Percentiles rank a stretch among this genome's conserved stretches.
These are phyloP conservation scores for Cryptomeria japonica DNA, from an alignment of 75 land plant genomes.

Conservation along the genomic window DNA sequence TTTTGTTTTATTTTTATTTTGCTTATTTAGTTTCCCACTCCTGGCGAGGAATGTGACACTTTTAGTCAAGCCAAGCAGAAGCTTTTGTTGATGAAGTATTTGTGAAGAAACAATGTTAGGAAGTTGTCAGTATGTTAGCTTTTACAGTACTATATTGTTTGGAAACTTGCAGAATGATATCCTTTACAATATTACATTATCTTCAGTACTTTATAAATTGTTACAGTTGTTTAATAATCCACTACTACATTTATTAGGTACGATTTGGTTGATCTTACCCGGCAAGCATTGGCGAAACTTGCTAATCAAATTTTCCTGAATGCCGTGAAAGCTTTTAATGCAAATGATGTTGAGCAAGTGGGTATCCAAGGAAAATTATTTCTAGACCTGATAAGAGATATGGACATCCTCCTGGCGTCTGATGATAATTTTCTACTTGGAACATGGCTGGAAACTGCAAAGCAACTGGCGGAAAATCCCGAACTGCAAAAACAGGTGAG, in stretches of 20 bases:
- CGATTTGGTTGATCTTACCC: constrained; percentile 75
- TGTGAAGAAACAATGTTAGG: too few relatives aligned
- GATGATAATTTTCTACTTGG: constrained; percentile 81
- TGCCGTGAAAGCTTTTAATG: constrained; percentile 42
- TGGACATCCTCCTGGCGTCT: constrained; percentile 57
- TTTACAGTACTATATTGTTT: neutral
- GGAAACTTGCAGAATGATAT: neutral
- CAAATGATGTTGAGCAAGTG: constrained; percentile 28
- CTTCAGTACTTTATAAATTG: neutral
- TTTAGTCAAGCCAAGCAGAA: neutral
- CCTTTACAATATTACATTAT: neutral
- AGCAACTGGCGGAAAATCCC: constrained; percentile 47
- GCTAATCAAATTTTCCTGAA: constrained; percentile 60
- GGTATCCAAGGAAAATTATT: constrained; percentile 30
- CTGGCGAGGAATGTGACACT: neutral
- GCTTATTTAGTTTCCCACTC: too few relatives aligned
- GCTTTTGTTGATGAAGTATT: neutral
- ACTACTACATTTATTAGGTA: constrained; percentile 40
- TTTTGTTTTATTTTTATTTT: too few relatives aligned
- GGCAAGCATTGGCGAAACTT: constrained; percentile 77
- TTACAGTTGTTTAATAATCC: neutral
- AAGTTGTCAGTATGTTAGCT: neutral
- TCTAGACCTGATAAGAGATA: constrained; percentile 56
- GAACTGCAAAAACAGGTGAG: constrained; percentile 49
- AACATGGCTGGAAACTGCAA: constrained; percentile 79